Evolutionary conservation across 2,329 filamentous ascomycete species (phyloP).

Genomic region (Colletotrichum higginsianum): DNA sequence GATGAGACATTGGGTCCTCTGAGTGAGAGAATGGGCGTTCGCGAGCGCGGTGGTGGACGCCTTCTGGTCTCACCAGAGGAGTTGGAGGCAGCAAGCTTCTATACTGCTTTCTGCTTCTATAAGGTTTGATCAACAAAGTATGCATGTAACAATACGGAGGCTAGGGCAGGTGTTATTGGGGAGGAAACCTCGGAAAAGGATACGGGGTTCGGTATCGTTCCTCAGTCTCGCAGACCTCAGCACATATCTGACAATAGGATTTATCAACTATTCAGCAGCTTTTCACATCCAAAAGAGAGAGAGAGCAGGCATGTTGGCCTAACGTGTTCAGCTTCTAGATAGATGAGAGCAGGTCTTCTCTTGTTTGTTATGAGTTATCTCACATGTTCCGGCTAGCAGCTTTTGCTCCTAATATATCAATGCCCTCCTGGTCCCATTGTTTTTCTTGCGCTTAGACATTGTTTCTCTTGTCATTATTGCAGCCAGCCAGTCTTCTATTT

Average conservation of each 20-base stretch:
- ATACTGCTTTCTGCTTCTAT: constrained; percentile 97
- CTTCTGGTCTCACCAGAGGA: constrained; percentile 87
- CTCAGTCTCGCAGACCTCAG: background rate
- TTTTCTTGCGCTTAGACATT: too few relatives aligned
- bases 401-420: too few relatives aligned
- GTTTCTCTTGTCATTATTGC: too few relatives aligned
- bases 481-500: too few relatives aligned
- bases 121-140: constrained; percentile 74
- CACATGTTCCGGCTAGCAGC: too few relatives aligned
- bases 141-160: background rate
- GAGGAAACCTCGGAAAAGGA: background rate
- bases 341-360: too few relatives aligned
- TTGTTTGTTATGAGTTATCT: too few relatives aligned
- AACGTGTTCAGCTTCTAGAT: background rate
- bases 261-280: background rate
- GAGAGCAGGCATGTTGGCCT: background rate
- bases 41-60: constrained; percentile 76
- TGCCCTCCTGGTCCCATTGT: too few relatives aligned
- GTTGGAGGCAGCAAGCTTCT: constrained; percentile 93
- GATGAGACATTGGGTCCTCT: constrained; percentile 85
- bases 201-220: background rate
- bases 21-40: constrained; percentile 96
- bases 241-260: background rate
- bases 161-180: background rate
- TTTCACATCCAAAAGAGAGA: too few relatives aligned